These are phyloP conservation scores for Colletotrichum sp. DNA, from an alignment of 2,329 filamentous ascomycete genomes.

Conservation along the genomic window DNA sequence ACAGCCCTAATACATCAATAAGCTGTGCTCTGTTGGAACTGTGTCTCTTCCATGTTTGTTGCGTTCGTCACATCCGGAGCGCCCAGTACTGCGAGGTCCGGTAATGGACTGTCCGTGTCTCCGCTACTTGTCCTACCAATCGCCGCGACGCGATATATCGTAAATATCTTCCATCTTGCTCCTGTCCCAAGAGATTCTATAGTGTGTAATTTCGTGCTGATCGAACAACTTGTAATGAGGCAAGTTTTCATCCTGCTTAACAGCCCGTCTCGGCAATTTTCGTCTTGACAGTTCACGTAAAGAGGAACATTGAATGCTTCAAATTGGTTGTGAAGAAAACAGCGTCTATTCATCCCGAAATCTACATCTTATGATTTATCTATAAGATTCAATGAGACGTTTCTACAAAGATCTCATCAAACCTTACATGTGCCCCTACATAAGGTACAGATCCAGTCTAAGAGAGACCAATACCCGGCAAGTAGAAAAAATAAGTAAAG, in stretches of 20 bases:
- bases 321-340: accelerated
- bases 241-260: background rate
- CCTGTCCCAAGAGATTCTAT: too few species aligned
- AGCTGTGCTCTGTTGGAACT: too few species aligned
- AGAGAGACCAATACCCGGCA: background rate
- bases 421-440: background rate
- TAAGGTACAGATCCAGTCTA: background rate
- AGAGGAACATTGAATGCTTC: background rate
- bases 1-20: too few species aligned
- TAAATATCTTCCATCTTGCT: too few species aligned
- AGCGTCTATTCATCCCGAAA: background rate
- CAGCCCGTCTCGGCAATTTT: background rate
- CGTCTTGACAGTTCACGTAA: background rate
- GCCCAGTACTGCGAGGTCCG: background rate
- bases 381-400: background rate
- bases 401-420: background rate
- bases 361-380: background rate
- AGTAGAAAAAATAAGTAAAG: background rate
- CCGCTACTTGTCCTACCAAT: accelerated
- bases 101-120: background rate
- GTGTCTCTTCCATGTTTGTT: background rate
- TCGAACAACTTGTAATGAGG: background rate
- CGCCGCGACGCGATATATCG: too few species aligned
- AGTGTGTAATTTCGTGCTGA: background rate
- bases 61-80: background rate